phyloP scores from a whole-genome alignment of 73 alveolate genomes.

The Paraurostyla sp. region DNA sequence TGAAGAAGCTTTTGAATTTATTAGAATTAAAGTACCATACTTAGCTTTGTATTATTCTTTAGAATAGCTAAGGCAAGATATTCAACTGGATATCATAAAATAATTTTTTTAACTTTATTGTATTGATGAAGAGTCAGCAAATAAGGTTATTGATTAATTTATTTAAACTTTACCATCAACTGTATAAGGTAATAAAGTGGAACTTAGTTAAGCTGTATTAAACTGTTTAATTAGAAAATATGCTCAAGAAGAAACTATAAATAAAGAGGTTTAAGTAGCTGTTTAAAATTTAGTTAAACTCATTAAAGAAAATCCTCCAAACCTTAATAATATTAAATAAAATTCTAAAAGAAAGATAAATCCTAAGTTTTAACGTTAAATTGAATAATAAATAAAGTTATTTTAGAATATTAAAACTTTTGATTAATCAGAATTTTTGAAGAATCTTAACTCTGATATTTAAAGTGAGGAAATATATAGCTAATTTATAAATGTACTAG shows the following conservation, averaged over 20 bases:
- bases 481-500: not conserved
- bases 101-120: no score
- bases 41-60: no score
- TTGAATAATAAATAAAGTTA: not conserved
- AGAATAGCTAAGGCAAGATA: not conserved
- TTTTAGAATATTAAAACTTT: not conserved
- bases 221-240: not conserved
- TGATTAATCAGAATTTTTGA: not conserved
- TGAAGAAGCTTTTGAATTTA: not conserved
- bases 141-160: not conserved
- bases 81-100: no score
- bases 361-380: not conserved
- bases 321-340: not conserved
- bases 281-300: no score
- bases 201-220: not conserved
- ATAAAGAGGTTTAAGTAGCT: no score
- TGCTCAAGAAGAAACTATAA: no score
- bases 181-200: not conserved
- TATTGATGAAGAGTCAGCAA: no score
- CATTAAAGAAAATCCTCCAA: no score
- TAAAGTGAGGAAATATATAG: not conserved
- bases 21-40: not conserved
- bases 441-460: no score
- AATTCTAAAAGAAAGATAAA: not conserved
- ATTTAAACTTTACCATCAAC: not conserved